A percentile compares a stretch with the other conserved stretches of the same genome.
phyloP scores from a whole-genome alignment of 441 rosid genomes.

The Erysimum pusillum region DNA sequence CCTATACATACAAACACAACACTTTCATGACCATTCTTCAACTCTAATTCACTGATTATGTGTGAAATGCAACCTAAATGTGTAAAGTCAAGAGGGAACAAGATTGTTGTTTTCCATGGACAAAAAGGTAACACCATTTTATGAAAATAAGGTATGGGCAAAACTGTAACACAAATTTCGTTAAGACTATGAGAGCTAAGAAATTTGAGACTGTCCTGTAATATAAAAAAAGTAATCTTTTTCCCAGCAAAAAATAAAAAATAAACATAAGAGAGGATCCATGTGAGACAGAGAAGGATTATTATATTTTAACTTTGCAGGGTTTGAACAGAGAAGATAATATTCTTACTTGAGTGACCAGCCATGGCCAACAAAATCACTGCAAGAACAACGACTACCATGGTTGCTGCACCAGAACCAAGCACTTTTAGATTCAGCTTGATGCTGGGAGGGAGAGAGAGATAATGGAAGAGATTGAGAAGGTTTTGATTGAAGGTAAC shows the following conservation, averaged over 20 bases:
- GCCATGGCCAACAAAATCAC: slow-evolving; percentile 70
- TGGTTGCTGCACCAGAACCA: slow-evolving; percentile 37
- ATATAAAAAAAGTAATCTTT: neutral
- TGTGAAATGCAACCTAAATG: slow-evolving; percentile 16
- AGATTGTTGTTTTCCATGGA: slow-evolving; percentile 2
- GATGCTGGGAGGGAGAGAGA: slow-evolving; percentile 9
- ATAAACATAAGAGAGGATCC: slow-evolving; percentile 11
- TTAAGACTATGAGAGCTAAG: slow-evolving; percentile 23
- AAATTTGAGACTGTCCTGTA: slow-evolving; percentile 19
- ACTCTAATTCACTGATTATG: neutral
- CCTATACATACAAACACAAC: slow-evolving; percentile 43
- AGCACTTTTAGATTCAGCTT: slow-evolving; percentile 27
- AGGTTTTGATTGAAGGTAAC: slow-evolving; percentile 44
- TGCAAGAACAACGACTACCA: slow-evolving; percentile 59
- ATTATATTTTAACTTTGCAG: slow-evolving; percentile 9
- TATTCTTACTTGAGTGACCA: slow-evolving; percentile 82
- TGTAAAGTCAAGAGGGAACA: slow-evolving; percentile 25
- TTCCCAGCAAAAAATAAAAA: neutral
- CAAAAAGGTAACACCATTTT: slow-evolving; percentile 27
- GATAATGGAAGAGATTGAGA: slow-evolving; percentile 11
- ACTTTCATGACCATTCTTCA: slow-evolving; percentile 3
- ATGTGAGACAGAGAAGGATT: slow-evolving; percentile 20
- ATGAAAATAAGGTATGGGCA: slow-evolving; percentile 19
- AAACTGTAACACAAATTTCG: neutral
- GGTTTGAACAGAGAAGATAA: slow-evolving; percentile 28